Base-by-base conservation (phyloP, 345 rosid species). In the Heritiera fomes region DNA sequence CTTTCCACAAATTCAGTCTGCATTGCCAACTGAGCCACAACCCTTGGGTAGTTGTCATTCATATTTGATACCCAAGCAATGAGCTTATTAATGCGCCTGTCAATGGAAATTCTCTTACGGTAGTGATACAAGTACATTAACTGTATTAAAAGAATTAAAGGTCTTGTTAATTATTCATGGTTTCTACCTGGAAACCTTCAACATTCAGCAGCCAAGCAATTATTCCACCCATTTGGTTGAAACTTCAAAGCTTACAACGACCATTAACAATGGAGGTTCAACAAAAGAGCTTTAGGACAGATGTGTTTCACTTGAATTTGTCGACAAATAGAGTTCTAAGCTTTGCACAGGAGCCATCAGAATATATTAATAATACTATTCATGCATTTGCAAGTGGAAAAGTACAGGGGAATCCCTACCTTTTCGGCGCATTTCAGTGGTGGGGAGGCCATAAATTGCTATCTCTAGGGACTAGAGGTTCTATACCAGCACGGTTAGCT, bases 301-400 rank as follows among this genome's bases (percentile, higher is more conserved):
- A 77, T 80, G 45, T 43, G 45, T 43, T 43, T 43, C 45, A 43
- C 45, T 43, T 43, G 45, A 43, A 43, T 43, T 7, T 84, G 78
- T 80, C 82, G 77, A 82, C 59, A 12, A 78, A 80, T 63, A 45
- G 56, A 34, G 30, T 32, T 61, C 18, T 28, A 59, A 55, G 38
- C 55, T 75, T 82, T 75, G 52, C 43, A 65, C 70, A 63, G 47
- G 53, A 81, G 70, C 87, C 83, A 77, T 82, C 71, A 28, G 75
- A 52, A 82, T 81, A 66, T 32, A 34, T 75, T 75, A 56, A 18
- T 56, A 30, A 78, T 79, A 41, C 43, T 41, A 81, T 23, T 67
- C 71, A 23, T 49, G 63, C 47, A 32, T 7, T 59, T 53, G 18
- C 76, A 41, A 41, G 43, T 85, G 84, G 90, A 58, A 47, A 43